These are phyloP conservation scores for Sphenostylis stenocarpa DNA, from an alignment of 306 rosid species.

Conservation along the genomic window DNA sequence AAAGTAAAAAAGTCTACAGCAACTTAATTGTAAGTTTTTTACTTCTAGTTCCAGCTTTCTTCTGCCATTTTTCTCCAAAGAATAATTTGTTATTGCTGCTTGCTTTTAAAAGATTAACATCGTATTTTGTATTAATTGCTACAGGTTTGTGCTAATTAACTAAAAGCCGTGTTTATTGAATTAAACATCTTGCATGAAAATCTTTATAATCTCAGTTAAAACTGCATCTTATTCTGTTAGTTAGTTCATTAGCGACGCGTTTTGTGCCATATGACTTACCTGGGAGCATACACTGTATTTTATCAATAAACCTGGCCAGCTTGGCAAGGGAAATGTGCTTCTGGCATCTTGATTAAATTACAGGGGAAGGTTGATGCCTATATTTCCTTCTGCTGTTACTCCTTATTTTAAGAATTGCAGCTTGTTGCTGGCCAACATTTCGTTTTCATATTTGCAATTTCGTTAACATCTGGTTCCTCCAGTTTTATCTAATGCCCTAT, in stretches of 20 bases:
- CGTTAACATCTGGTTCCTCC: neutral
- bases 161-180: slow-evolving; percentile 8
- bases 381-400: neutral
- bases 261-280: neutral
- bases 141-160: neutral
- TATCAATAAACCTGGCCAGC: neutral
- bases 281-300: neutral
- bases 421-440: neutral
- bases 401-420: neutral
- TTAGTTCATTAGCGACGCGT: no score
- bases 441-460: neutral
- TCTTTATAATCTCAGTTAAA: neutral
- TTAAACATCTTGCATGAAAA: slow-evolving; percentile 1
- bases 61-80: neutral
- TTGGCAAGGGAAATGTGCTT: neutral
- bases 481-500: neutral
- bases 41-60: slow-evolving; percentile 19
- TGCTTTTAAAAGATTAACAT: neutral
- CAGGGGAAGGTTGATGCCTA: neutral
- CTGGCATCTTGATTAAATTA: neutral
- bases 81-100: neutral
- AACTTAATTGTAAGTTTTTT: neutral
- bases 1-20: slow-evolving; percentile 16
- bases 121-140: neutral
- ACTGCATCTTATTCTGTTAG: neutral